Conservation (phyloP, 2,329 filamentous ascomycete genomes). For the Tolypocladium pustulatum region DNA sequence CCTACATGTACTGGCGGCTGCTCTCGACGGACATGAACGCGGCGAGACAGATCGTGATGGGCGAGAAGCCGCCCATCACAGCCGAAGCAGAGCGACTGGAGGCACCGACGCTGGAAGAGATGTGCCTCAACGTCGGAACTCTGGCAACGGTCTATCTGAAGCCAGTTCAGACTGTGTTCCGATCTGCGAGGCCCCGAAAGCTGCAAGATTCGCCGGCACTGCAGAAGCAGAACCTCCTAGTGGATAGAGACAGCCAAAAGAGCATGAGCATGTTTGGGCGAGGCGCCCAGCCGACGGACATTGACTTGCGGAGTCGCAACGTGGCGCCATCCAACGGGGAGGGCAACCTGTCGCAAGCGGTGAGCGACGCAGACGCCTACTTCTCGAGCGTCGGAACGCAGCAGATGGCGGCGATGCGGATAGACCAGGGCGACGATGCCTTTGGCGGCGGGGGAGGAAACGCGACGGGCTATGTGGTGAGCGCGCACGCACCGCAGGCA, state of each 20-base stretch:
- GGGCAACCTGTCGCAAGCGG: conserved; percentile 55
- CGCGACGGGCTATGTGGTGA: conserved; percentile 59
- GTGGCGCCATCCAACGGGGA: conserved; percentile 15
- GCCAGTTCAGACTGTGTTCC: conserved; percentile 94
- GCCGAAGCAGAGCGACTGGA: conserved; percentile 94
- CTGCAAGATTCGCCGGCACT: conserved; percentile 77
- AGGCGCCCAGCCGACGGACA: conserved; percentile 39
- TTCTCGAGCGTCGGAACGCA: conserved; percentile 69
- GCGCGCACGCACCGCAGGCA: conserved; percentile 69
- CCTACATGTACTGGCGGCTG: conserved; percentile 99
- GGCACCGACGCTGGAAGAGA: conserved; percentile 82
- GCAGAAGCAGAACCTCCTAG: conserved; percentile 58
- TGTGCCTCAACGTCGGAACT: conserved; percentile 93
- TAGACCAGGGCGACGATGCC: conserved; percentile 51
- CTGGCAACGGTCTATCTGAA: conserved; percentile 96
- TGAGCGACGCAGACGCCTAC: conserved; percentile 81
- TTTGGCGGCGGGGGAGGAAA: conserved; percentile 49
- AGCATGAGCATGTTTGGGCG: conserved; percentile 47
- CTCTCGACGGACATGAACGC: conserved; percentile 83
- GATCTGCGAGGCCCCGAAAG: conserved; percentile 69
- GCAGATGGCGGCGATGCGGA: conserved; percentile 62
- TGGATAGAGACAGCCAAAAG: conserved; percentile 44
- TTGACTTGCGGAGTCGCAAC: conserved; percentile 31
- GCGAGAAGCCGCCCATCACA: conserved; percentile 91
- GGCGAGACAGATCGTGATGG: conserved; percentile 88